phyloP scores from a whole-genome alignment of 257 asterid genomes.

The Leptodermis oblonga region DNA sequence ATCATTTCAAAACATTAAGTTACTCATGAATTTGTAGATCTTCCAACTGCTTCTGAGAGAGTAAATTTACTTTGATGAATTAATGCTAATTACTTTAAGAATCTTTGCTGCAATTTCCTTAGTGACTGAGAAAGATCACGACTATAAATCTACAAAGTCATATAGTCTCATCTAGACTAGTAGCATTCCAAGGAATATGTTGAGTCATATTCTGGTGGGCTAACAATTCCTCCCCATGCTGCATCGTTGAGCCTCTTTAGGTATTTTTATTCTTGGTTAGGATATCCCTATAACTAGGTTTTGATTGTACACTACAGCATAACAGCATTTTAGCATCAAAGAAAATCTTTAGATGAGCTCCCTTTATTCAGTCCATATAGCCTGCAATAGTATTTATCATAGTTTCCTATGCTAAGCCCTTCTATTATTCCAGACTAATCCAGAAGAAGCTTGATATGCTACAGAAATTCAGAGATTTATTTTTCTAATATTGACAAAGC shows the following conservation, averaged over 20 bases:
- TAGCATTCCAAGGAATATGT: not conserved
- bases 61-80: not conserved
- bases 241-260: not conserved
- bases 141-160: not conserved
- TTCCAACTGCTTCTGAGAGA: not conserved
- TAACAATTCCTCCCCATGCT: not conserved
- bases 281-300: not conserved
- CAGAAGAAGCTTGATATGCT: not conserved
- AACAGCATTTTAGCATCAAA: not conserved
- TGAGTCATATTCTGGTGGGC: not conserved
- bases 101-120: not conserved
- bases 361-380: not conserved
- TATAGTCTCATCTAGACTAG: not conserved
- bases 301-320: no score
- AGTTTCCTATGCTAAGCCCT: not conserved
- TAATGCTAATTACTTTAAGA: not conserved
- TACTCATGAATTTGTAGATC: not conserved
- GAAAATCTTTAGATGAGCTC: not conserved
- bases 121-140: not conserved
- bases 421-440: not conserved
- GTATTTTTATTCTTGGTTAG: not conserved
- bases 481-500: not conserved
- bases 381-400: not conserved
- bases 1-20: not conserved
- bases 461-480: not conserved